Base-by-base conservation (phyloP, 2,329 filamentous ascomycete genomes). In the Grosmannia penicillata region DNA sequence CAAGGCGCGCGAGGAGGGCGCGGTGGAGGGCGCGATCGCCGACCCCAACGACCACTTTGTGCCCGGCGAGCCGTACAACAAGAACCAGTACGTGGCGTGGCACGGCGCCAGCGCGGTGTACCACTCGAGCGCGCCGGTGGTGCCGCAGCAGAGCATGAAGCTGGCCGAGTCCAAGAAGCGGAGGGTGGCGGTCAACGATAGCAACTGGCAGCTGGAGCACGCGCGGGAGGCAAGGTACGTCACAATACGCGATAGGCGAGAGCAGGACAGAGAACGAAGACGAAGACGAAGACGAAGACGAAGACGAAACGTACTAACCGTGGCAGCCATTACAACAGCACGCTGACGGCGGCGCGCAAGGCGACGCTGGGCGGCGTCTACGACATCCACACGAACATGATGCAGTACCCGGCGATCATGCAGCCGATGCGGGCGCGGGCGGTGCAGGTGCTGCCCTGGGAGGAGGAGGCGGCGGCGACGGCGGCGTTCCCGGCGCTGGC, bases 1-100 rank as follows among this genome's bases (percentile, higher is more conserved):
- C 24, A 78, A 77, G 48, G 80, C 80, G 24, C 74, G 76, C 35
- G 79, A 78, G 35, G 76, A 83, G 37, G 89, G 87, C 18, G 78
- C 78, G 21, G 70, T 84, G 3, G 89, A 95, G 56, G 91, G 91
- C 46, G 85, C 93, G 54, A 56, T 96, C 19, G 91, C 87, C 15
- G 91, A 96, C 52, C 89, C 89, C 0, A 80, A 86, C 43, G 91
- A 98, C 57, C 70, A 69, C 43, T 70, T 87, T 30, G 72, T 86
- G 21, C 70, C 72, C 8, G 82, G 80, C 28, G 81, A 93, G 54
- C 69, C 78, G n/a, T 98, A 98, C 68, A 95, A 98, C 66, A 86
- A 89, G 62, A 98, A 98, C 54, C 87, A 95, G 56, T 98, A 95
- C 53, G 91, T 98, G 22, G 91, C 91, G 22, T 98, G 91, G 91